Evolutionary conservation across 2,329 filamentous ascomycete genomes (phyloP), one percentile per base, ranked within the genome.

Genomic region (Clonostachys sp.): DNA sequence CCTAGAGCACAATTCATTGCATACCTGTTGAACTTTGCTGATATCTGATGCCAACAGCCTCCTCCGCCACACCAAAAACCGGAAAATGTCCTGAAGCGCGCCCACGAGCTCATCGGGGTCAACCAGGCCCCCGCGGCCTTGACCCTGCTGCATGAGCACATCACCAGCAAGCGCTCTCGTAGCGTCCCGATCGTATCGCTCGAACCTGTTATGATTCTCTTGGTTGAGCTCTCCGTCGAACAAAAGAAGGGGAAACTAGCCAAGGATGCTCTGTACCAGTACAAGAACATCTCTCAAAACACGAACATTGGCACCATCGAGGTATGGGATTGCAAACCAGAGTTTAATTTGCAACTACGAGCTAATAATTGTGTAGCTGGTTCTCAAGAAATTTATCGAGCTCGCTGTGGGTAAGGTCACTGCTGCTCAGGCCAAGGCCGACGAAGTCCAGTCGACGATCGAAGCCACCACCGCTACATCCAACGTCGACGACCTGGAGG

Each of bases 241-340:
- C 84, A 96, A 62, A 91, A 94, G 75, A 99, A 97, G 75, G 94
- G 94, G 61, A 99, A 99, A 74, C 81, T 94, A 51, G 94, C 92
- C 70, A 99, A 99, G 80, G 94, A 99, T 75, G 94, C 94, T 52
- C 81, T 99, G 44, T 99, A 97, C 71, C 94, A 96, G 71, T 99
- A 99, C 82, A 99, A 99, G 81, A 99, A 99, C 71, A 97, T 96
- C 58, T 92, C 91, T 48, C 94, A 99, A 71, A 99, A 99, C 75
- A 96, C 92, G 59, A 97, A 97, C 66, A 91, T 99, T 57, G 91
- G 84, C 60, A 99, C 94, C 52, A 99, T 99, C 67, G 94, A 97
- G 83, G 87, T 90, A 74, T 41, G 67, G 20, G 45, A 33, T 35
- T 41, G 12, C 13, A 16, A 38, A 45, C 34, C 34, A 17, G 16